Conservation (phyloP, 2,329 filamentous ascomycete genomes). For the Aaosphaeria arxii region DNA sequence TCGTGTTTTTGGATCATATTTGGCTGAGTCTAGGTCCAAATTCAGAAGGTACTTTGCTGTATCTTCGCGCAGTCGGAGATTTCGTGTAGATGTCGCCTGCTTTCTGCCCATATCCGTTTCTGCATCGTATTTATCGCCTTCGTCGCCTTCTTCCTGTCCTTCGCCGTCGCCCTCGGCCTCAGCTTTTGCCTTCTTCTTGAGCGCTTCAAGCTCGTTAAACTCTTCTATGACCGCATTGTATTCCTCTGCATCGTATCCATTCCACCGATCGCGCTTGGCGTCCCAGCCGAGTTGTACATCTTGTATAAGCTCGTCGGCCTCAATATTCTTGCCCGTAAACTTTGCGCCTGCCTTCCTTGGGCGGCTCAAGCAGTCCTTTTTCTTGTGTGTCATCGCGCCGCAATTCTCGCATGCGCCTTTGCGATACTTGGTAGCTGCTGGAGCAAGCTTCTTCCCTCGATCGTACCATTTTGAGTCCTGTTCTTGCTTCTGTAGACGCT, state of each 20-base stretch:
- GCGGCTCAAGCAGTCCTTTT: slow-evolving; percentile 86
- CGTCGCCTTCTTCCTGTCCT: slow-evolving; percentile 47
- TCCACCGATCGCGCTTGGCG: slow-evolving; percentile 96
- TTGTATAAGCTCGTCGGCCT: slow-evolving; percentile 85
- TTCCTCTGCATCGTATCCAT: slow-evolving; percentile 89
- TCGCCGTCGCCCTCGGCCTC: slow-evolving; percentile 42
- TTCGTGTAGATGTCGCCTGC: slow-evolving; percentile 85
- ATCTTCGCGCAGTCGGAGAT: slow-evolving; percentile 89
- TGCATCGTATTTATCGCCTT: slow-evolving; percentile 73
- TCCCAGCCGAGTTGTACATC: slow-evolving; percentile 91
- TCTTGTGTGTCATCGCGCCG: slow-evolving; percentile 94
- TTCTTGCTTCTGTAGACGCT: slow-evolving; percentile 72
- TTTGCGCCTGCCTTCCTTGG: slow-evolving; percentile 86
- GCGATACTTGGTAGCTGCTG: slow-evolving; percentile 91
- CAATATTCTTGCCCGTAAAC: slow-evolving; percentile 89
- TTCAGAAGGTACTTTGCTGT: slow-evolving; percentile 96
- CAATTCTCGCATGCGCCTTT: slow-evolving; percentile 99
- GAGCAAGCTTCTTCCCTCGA: slow-evolving; percentile 77
- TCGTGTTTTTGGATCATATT: slow-evolving; percentile 95
- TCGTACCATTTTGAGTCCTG: slow-evolving; percentile 87
- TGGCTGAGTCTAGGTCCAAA: slow-evolving; percentile 90
- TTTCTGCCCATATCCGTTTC: slow-evolving; percentile 96
- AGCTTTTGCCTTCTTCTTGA: slow-evolving; percentile 54
- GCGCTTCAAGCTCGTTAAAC: slow-evolving; percentile 79
- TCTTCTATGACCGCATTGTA: slow-evolving; percentile 86